A percentile compares a stretch with the other conserved stretches of the same genome.
Evolutionary conservation across 2,329 filamentous ascomycete genomes (phyloP).

Genomic region (Scytalidium lignicola): DNA sequence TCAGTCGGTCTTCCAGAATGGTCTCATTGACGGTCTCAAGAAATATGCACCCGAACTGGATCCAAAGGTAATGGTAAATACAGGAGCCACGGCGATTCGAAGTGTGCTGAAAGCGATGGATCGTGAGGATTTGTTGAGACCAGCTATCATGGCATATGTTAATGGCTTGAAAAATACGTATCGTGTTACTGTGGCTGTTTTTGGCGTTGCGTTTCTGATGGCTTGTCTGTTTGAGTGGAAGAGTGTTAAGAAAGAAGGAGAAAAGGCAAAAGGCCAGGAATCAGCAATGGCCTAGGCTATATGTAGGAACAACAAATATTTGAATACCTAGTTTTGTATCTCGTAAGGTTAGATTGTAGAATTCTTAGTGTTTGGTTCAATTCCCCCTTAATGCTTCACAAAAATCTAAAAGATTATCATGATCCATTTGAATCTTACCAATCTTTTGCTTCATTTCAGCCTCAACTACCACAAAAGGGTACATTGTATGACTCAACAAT

Average conservation of each 20-base stretch:
- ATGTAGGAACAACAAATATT: too few relatives aligned
- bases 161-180: conserved; percentile 44
- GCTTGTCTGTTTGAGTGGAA: conserved; percentile 26
- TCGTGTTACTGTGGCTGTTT: conserved; percentile 48
- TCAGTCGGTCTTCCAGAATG: conserved; percentile 24
- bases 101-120: conserved; percentile 38
- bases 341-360: too few relatives aligned
- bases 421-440: too few relatives aligned
- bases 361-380: too few relatives aligned
- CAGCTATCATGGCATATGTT: conserved; percentile 49
- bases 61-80: conserved; percentile 12
- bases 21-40: conserved; percentile 14
- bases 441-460: too few relatives aligned
- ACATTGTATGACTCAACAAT: too few relatives aligned
- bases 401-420: too few relatives aligned
- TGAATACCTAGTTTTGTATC: too few relatives aligned
- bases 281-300: neutral
- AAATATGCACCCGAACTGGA: conserved; percentile 14
- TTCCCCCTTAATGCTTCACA: too few relatives aligned
- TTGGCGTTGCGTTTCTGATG: conserved; percentile 51
- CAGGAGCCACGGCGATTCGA: conserved; percentile 48
- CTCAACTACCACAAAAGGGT: too few relatives aligned
- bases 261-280: neutral
- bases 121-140: conserved; percentile 31
- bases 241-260: conserved; percentile 23